These are phyloP conservation scores for Pichia inconspicua DNA, from an alignment of 1,139 yeast genomes.

Conservation along the genomic window DNA sequence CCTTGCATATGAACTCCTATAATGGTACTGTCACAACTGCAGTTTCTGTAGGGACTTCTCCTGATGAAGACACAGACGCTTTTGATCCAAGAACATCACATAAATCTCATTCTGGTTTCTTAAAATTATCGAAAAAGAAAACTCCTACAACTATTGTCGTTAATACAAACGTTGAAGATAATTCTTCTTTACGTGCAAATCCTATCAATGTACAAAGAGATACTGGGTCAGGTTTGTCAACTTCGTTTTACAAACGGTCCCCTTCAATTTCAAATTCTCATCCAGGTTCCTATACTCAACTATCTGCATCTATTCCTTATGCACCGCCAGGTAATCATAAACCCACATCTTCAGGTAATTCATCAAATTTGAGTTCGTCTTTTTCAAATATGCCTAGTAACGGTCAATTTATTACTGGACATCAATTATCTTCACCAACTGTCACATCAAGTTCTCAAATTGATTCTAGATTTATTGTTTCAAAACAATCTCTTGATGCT, in stretches of 20 bases:
- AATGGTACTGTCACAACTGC: constrained; percentile 27
- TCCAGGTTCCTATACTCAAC: constrained; percentile 39
- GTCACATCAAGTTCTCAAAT: constrained; percentile 41
- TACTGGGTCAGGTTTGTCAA: background rate
- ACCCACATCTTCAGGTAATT: constrained; percentile 10
- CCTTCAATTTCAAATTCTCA: constrained; percentile 7
- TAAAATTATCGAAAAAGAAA: background rate
- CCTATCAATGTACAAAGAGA: background rate
- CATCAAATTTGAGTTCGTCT: constrained; percentile 12
- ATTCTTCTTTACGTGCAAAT: background rate
- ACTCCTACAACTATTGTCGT: background rate
- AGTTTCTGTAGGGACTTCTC: constrained; percentile 27
- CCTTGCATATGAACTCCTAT: constrained; percentile 13
- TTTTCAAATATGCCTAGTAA: constrained; percentile 31
- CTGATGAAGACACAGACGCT: constrained; percentile 15
- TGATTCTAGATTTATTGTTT: constrained; percentile 65
- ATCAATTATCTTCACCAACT: constrained; percentile 63
- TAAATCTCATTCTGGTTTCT: background rate
- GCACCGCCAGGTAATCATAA: constrained; percentile 58
- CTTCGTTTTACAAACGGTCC: background rate
- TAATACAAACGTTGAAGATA: background rate
- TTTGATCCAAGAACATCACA: constrained; percentile 15
- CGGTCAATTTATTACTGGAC: constrained; percentile 52
- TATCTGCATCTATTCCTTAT: constrained; percentile 55
- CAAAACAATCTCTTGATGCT: constrained; percentile 61